These are phyloP conservation scores for Colletotrichum endophyticum DNA, from an alignment of 2,329 filamentous ascomycete genomes.

Conservation along the genomic window DNA sequence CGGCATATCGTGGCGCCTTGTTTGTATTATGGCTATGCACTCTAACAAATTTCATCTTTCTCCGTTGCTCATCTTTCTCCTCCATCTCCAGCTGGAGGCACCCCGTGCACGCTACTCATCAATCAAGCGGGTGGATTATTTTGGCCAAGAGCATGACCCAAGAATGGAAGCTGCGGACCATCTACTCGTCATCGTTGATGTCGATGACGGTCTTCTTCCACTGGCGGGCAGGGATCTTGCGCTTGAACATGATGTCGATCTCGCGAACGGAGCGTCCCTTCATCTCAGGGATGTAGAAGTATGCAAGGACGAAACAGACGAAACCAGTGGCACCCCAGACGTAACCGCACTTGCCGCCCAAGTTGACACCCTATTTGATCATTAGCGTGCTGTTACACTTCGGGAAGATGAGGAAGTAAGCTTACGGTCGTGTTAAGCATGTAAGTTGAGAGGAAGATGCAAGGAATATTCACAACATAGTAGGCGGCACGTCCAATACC, in stretches of 20 bases:
- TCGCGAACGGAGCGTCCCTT: conserved; percentile 64
- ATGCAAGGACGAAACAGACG: conserved; percentile 56
- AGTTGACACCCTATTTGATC: conserved; percentile 40
- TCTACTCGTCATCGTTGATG: conserved; percentile 66
- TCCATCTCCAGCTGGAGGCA: neutral
- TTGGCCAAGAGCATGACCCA: neutral
- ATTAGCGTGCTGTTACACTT: conserved; percentile 20
- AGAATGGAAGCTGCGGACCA: neutral
- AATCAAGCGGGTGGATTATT: neutral
- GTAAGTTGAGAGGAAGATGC: conserved; percentile 65
- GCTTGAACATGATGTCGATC: conserved; percentile 65
- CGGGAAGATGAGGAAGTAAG: neutral
- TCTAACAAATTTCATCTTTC: neutral
- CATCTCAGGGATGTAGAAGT: conserved; percentile 58
- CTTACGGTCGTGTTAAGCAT: conserved; percentile 63
- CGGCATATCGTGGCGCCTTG: neutral
- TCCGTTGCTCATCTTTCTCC: neutral
- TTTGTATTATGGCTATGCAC: neutral
- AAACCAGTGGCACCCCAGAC: conserved; percentile 64
- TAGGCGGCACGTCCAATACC: conserved; percentile 68
- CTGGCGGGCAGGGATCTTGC: conserved; percentile 57
- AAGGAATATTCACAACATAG: conserved; percentile 70
- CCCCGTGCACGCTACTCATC: neutral
- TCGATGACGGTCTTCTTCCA: conserved; percentile 62
- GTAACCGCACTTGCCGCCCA: conserved; percentile 63